phyloP scores from a whole-genome alignment of 257 asterid genomes.

The Cordia subcordata region DNA sequence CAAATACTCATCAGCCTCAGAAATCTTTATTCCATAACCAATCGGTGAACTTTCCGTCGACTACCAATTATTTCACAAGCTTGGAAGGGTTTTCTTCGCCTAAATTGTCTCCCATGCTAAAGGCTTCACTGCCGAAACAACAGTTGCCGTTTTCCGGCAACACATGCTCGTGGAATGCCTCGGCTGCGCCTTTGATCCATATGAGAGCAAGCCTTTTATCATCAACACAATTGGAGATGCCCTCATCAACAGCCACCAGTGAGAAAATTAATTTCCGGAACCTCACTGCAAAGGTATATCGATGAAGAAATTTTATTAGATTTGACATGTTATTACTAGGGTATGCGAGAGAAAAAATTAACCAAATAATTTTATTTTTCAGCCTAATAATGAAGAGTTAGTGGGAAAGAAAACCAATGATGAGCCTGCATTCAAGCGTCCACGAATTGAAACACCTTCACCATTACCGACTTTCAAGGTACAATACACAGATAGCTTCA shows the following conservation, averaged over 20 bases:
- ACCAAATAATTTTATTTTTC: slow-evolving; percentile 3
- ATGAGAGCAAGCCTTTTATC: slow-evolving; percentile 24
- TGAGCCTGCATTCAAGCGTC: slow-evolving; percentile 45
- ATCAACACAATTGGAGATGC: slow-evolving; percentile 32
- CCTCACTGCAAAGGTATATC: slow-evolving; percentile 25
- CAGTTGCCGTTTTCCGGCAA: slow-evolving; percentile 25
- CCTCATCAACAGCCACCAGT: slow-evolving; percentile 16
- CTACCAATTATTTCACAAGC: slow-evolving; percentile 21
- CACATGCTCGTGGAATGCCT: slow-evolving; percentile 25
- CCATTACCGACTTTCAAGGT: slow-evolving; percentile 80
- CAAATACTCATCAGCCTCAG: slow-evolving; percentile 28
- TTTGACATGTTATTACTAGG: not conserved
- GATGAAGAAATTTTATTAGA: not conserved
- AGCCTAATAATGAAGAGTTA: slow-evolving; percentile 35
- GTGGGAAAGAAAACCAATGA: slow-evolving; percentile 28
- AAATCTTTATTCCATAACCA: slow-evolving; percentile 16
- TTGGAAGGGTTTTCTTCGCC: slow-evolving; percentile 23
- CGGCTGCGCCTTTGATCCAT: slow-evolving; percentile 15
- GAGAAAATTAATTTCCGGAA: slow-evolving; percentile 12
- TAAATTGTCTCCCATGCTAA: slow-evolving; percentile 14
- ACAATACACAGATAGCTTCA: not conserved
- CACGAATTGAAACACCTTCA: slow-evolving; percentile 61
- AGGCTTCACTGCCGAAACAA: slow-evolving; percentile 13
- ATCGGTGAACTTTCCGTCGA: slow-evolving; percentile 18
- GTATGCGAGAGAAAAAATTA: not conserved